phyloP scores from a whole-genome alignment of 2,329 filamentous ascomycete species.

The Hypoxylon sp. region DNA sequence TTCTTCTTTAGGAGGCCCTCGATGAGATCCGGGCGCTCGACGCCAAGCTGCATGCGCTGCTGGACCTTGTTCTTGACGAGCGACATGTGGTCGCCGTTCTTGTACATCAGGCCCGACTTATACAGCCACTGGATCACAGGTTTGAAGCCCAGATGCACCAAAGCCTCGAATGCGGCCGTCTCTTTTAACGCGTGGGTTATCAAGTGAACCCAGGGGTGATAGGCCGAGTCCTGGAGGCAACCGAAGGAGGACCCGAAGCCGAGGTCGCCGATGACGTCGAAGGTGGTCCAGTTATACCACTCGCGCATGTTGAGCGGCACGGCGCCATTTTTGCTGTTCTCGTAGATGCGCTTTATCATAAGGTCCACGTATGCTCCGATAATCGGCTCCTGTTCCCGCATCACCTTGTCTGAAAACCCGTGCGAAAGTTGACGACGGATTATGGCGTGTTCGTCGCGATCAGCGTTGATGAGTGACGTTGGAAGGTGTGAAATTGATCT shows the following conservation, averaged over 20 bases:
- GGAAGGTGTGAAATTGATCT: slow-evolving; percentile 47
- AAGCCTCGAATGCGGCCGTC: slow-evolving; percentile 39
- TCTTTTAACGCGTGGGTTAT: slow-evolving; percentile 52
- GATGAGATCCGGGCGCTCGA: slow-evolving; percentile 55
- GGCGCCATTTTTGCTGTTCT: slow-evolving; percentile 45
- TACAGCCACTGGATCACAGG: slow-evolving; percentile 38
- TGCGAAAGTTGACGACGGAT: slow-evolving; percentile 58
- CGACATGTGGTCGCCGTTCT: slow-evolving; percentile 45
- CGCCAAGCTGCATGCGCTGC: slow-evolving; percentile 51
- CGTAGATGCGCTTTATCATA: slow-evolving; percentile 53
- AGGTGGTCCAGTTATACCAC: slow-evolving; percentile 60
- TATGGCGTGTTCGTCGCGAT: slow-evolving; percentile 54
- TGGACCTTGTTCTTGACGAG: slow-evolving; percentile 48
- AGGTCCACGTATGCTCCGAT: slow-evolving; percentile 58
- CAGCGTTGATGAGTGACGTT: slow-evolving; percentile 53
- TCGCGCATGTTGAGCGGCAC: slow-evolving; percentile 54
- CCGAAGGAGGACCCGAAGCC: slow-evolving; percentile 62
- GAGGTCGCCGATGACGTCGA: slow-evolving; percentile 64
- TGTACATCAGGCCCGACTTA: slow-evolving; percentile 18
- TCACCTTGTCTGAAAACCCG: slow-evolving; percentile 58
- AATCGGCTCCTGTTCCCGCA: slow-evolving; percentile 60
- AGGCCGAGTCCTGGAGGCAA: slow-evolving; percentile 54
- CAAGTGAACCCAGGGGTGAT: slow-evolving; percentile 56
- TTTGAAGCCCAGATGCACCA: slow-evolving; percentile 42
- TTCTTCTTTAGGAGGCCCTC: slow-evolving; percentile 53